These are phyloP conservation scores for Rhizodiscina lignyota DNA, from an alignment of 495 filamentous ascomycete species.

Conservation along the genomic window DNA sequence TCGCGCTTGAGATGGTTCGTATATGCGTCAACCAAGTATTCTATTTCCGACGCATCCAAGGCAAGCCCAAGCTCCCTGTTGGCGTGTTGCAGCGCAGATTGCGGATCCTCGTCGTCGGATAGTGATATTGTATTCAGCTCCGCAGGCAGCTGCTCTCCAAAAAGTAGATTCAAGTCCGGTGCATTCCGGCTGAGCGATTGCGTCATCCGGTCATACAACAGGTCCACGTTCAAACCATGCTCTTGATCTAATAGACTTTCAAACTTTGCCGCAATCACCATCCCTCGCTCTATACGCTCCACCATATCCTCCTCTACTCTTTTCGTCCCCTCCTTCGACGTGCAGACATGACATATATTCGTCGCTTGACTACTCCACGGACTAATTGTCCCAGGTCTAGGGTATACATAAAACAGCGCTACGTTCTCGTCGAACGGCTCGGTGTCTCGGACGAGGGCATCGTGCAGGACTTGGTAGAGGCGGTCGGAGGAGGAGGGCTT, in stretches of 20 bases:
- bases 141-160: conserved; percentile 54
- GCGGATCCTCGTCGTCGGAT: conserved; percentile 21
- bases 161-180: conserved; percentile 59
- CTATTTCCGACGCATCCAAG: conserved; percentile 73
- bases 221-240: conserved; percentile 45
- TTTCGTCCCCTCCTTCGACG: no score
- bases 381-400: conserved; percentile 69
- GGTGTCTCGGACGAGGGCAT: conserved; percentile 16
- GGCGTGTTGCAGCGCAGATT: conserved; percentile 59
- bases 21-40: conserved; percentile 83
- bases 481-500: conserved; percentile 23
- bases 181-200: conserved; percentile 46
- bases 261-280: conserved; percentile 49
- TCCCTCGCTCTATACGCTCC: conserved; percentile 74
- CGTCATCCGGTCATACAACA: conserved; percentile 87
- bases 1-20: conserved; percentile 49
- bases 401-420: conserved; percentile 48
- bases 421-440: conserved; percentile 26
- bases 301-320: conserved; percentile 51
- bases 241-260: conserved; percentile 29
- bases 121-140: conserved; percentile 6
- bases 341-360: conserved; percentile 84
- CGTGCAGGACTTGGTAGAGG: conserved; percentile 17
- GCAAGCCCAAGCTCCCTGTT: conserved; percentile 73
- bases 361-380: conserved; percentile 97